phyloP scores from a whole-genome alignment of 345 rosid species.

The Eucalyptus urophylla region DNA sequence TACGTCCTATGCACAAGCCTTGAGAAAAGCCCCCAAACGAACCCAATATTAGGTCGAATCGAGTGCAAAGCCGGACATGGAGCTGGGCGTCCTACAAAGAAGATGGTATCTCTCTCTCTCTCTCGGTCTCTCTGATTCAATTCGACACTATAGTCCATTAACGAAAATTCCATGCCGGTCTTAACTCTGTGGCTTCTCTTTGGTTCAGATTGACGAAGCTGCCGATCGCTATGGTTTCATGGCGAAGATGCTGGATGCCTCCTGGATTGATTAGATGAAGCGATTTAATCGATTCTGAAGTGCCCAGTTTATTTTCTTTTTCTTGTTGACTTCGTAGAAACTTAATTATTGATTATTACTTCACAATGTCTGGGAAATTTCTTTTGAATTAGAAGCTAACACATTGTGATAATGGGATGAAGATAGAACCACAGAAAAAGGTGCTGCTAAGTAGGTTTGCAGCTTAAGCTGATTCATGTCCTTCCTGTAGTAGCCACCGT shows the following conservation, averaged over 20 bases:
- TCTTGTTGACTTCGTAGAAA: neutral
- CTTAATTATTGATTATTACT: neutral
- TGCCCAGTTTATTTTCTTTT: neutral
- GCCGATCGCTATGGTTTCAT: slow-evolving; percentile 78
- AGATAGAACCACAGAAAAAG: neutral
- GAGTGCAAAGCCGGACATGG: slow-evolving; percentile 97
- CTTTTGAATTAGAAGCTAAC: neutral
- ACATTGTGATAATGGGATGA: neutral
- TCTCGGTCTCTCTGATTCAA: neutral
- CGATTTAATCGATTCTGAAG: neutral
- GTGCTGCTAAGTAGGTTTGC: neutral
- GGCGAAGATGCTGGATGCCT: slow-evolving; percentile 63
- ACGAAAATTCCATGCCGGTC: neutral
- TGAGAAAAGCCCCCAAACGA: slow-evolving; percentile 76
- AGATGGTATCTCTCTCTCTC: slow-evolving; percentile 13
- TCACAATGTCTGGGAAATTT: neutral
- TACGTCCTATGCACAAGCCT: slow-evolving; percentile 53
- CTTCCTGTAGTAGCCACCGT: neutral
- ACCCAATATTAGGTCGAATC: slow-evolving; percentile 75
- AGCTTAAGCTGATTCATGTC: neutral
- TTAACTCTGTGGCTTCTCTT: neutral
- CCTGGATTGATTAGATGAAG: slow-evolving; percentile 48
- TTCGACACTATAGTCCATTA: neutral
- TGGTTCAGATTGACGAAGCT: slow-evolving; percentile 68
- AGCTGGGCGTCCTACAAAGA: slow-evolving; percentile 81